Base-by-base conservation (phyloP, 768 basidiomycete genomes). In the Lactifluus pinguis region DNA sequence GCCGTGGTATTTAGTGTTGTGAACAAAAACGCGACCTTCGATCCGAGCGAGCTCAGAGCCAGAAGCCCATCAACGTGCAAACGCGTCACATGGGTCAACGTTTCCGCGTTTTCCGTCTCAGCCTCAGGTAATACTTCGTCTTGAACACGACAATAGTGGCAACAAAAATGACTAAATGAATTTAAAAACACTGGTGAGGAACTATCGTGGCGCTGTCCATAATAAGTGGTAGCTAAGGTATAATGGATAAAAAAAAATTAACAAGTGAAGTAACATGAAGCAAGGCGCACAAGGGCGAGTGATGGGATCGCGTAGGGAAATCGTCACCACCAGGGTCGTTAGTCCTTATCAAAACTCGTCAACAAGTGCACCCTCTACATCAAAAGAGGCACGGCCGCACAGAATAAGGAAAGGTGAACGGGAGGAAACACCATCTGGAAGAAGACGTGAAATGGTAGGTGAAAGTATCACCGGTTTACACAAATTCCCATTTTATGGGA, bases 271-370 rank as follows among this genome's bases (percentile, higher is more conserved):
- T 57, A 9, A 65, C 57, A 45, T 50, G 42, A 51, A 60, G 60
- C 66, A 67, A 60, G 51, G 56, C 50, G 55, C 58, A 65, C 64
- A 64, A 68, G 49, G 59, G 25, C 25, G 67, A 57, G 60, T 57
- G 65, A 66, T 49, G 32, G 21, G 53, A 59, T 57, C 66, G 61
- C 55, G n/a, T 59, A 67, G 66, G 71, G 64, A 56, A 25, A 25
- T 71, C 68, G 71, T 63, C 72, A 67, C 78, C 78, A 70, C 78
- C 75, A 62, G 77, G 77, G 77, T 75, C 73, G 70, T 75, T 65
- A 72, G 69, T 68, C 71, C 75, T 69, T 76, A 69, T 70, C 65
- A 69, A 57, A 64, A 44, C 63, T 63, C 61, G 60, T 63, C 59
- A 48, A 36, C 41, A 62, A 60, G 59, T 58, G 59, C 66, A 58